Evolutionary conservation across 1,284 basidiomycete species (phyloP).

Genomic region (Tylopilus orsonianus): DNA sequence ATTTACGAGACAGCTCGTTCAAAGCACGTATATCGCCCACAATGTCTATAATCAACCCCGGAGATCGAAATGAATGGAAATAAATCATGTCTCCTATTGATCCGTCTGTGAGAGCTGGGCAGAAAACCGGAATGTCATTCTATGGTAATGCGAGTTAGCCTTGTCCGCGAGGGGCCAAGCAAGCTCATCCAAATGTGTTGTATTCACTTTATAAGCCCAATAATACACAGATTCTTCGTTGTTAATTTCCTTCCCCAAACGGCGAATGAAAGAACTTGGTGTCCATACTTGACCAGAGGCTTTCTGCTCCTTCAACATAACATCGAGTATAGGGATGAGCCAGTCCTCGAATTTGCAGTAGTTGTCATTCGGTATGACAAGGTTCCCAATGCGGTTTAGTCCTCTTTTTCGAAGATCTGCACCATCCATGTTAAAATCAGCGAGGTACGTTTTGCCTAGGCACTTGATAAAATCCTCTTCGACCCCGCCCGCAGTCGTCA

Average conservation of each 20-base stretch:
- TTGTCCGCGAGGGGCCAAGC: slow-evolving; percentile 9
- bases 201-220: slow-evolving; percentile 95
- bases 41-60: slow-evolving; percentile 90
- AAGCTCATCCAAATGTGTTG: slow-evolving; percentile 19
- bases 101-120: slow-evolving; percentile 96
- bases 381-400: slow-evolving; percentile 98
- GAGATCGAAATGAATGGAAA: slow-evolving; percentile 94
- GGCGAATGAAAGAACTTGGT: slow-evolving; percentile 89
- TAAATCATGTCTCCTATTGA: slow-evolving; percentile 99
- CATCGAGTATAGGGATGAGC: slow-evolving; percentile 92
- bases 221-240: slow-evolving; percentile 98
- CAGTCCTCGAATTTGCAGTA: slow-evolving; percentile 99
- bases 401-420: slow-evolving; percentile 84
- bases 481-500: slow-evolving; percentile 97
- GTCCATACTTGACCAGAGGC: slow-evolving; percentile 79
- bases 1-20: slow-evolving; percentile 88
- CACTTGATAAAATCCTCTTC: slow-evolving; percentile 99
- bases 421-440: slow-evolving; percentile 91
- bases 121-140: slow-evolving; percentile 99
- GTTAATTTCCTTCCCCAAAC: slow-evolving; percentile 94
- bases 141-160: slow-evolving; percentile 41
- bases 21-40: slow-evolving; percentile 91
- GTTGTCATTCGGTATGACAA: slow-evolving; percentile 97
- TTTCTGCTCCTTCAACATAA: slow-evolving; percentile 89
- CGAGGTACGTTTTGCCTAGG: slow-evolving; percentile 92